phyloP scores from a whole-genome alignment of 371 early-diverging fungal genomes.

The Dinochytrium kinnereticum region DNA sequence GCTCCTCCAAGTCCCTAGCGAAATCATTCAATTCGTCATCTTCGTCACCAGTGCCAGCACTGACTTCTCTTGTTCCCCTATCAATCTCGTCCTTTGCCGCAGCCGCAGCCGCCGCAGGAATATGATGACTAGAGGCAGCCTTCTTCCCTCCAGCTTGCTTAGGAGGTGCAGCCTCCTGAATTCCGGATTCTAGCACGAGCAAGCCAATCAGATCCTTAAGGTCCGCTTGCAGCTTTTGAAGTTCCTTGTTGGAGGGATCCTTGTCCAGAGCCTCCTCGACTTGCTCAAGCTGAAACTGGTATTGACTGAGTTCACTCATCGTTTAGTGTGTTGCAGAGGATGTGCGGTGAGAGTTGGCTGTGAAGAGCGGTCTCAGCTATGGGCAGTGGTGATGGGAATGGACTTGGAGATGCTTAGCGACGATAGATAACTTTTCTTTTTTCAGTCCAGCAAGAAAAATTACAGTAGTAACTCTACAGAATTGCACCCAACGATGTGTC shows the following conservation, averaged over 20 bases:
- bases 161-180: slow-evolving; percentile 21
- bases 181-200: slow-evolving; percentile 56
- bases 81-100: neutral
- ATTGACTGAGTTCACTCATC: slow-evolving; percentile 57
- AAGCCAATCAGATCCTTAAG: slow-evolving; percentile 71
- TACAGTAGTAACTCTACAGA: too few species aligned
- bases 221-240: slow-evolving; percentile 69
- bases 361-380: too few species aligned
- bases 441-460: too few species aligned
- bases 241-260: slow-evolving; percentile 74
- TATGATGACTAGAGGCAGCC: too few species aligned
- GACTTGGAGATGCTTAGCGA: too few species aligned
- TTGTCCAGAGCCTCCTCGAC: slow-evolving; percentile 71
- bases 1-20: neutral
- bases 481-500: too few species aligned
- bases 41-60: slow-evolving; percentile 21
- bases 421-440: too few species aligned
- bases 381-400: too few species aligned
- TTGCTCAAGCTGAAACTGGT: slow-evolving; percentile 74
- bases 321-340: neutral
- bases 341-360: too few species aligned
- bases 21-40: neutral
- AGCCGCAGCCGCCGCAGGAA: neutral
- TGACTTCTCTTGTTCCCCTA: slow-evolving; percentile 5
- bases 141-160: slow-evolving; percentile 6